A percentile compares a stretch with the other conserved stretches of the same genome.
phyloP scores from a whole-genome alignment of 139 green algal species.

The Chlorella sp. region DNA sequence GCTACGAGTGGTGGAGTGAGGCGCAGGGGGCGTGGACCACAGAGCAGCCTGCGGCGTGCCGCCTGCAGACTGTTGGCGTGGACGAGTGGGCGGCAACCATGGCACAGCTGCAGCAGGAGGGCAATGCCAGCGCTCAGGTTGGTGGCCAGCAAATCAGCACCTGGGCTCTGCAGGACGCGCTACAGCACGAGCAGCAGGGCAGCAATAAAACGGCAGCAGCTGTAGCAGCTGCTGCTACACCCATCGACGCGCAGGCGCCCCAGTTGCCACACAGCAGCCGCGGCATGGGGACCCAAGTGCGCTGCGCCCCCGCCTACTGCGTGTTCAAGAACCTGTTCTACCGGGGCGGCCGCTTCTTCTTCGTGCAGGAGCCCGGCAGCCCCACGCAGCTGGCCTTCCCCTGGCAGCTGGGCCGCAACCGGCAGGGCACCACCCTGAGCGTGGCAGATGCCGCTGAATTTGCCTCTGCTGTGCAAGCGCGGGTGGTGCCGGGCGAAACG shows the following conservation, averaged over 20 bases:
- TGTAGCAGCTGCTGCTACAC: not conserved
- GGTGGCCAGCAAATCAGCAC: not conserved
- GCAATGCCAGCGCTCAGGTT: not conserved
- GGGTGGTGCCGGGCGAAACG: constrained; percentile 11
- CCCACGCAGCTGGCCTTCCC: too few species aligned
- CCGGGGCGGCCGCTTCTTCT: constrained; percentile 68
- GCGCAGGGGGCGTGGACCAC: constrained; percentile 42
- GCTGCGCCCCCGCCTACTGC: constrained; percentile 38
- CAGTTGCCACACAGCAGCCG: not conserved
- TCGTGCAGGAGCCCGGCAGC: constrained; percentile 58
- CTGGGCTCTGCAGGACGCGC: not conserved
- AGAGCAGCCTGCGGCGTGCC: constrained; percentile 35
- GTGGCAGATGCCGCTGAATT: not conserved
- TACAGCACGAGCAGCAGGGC: not conserved
- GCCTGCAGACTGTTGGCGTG: constrained; percentile 46
- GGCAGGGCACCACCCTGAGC: not conserved
- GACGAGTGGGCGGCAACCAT: constrained; percentile 17
- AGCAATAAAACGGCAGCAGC: not conserved
- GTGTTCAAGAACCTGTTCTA: constrained; percentile 62
- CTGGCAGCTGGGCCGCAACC: constrained; percentile 2
- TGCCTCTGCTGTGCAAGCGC: not conserved
- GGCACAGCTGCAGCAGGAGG: not conserved
- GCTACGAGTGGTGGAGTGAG: constrained; percentile 66
- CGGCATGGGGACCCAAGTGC: constrained; percentile 60
- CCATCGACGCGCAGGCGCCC: not conserved